Conservation (phyloP, 2,329 filamentous ascomycete genomes). For the Sordariomycetes sp. region DNA sequence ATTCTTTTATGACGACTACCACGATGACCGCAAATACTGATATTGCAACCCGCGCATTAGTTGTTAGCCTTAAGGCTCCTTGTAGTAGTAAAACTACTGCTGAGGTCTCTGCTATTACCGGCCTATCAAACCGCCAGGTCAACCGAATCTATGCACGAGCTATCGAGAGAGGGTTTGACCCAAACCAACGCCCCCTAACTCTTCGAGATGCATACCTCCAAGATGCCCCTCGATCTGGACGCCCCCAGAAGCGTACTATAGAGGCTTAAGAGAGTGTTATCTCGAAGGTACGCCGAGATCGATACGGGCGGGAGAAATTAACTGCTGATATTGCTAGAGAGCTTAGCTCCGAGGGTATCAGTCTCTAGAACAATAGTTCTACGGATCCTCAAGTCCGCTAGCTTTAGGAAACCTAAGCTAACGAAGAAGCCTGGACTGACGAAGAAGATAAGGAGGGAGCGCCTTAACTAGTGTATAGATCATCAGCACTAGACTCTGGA, state of each 20-base stretch:
- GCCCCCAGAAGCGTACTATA: background rate
- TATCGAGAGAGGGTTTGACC: conserved; percentile 4
- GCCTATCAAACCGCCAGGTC: background rate
- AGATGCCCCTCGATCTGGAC: background rate
- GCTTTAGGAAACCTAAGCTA: too few relatives aligned
- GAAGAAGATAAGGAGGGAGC: too few relatives aligned
- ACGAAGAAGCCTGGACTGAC: too few relatives aligned
- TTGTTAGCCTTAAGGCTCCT: background rate
- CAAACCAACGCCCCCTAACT: background rate
- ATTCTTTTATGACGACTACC: too few relatives aligned
- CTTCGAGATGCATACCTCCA: conserved; percentile 1
- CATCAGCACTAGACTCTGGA: too few relatives aligned
- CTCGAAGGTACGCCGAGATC: conserved; percentile 3
- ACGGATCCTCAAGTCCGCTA: too few relatives aligned
- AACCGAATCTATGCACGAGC: background rate
- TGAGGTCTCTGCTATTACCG: background rate
- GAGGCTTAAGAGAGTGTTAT: background rate
- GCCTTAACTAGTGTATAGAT: too few relatives aligned
- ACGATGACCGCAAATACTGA: too few relatives aligned
- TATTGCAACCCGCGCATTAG: background rate
- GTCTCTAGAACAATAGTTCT: too few relatives aligned
- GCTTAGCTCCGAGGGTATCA: too few relatives aligned
- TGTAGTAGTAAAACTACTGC: background rate
- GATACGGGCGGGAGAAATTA: conserved; percentile 1
- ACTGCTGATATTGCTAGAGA: conserved; percentile 6